Conservation (phyloP, 2,329 filamentous ascomycete species). For the Phialophora expanda region DNA sequence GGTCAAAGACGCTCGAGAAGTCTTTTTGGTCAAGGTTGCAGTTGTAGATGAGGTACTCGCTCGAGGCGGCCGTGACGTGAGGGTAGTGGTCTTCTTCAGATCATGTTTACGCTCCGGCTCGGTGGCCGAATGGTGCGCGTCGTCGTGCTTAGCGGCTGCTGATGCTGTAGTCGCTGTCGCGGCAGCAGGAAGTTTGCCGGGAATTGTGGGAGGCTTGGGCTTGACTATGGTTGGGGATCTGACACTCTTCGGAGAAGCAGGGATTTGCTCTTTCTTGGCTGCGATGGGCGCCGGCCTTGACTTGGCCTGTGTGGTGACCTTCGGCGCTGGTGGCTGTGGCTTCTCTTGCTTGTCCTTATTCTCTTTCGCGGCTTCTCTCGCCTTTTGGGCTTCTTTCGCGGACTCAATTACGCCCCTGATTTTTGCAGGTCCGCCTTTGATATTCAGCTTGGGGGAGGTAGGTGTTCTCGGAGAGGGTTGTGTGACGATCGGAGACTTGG, state of each 20-base stretch:
- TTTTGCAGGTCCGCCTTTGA: constrained; percentile 39
- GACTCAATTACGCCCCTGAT: constrained; percentile 42
- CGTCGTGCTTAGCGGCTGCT: constrained; percentile 45
- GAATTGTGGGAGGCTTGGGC: constrained; percentile 49
- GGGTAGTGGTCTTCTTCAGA: constrained; percentile 38
- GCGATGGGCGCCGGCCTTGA: constrained; percentile 9
- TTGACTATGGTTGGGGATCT: constrained; percentile 40
- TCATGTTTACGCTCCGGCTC: constrained; percentile 33
- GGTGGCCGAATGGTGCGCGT: constrained; percentile 26
- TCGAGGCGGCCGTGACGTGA: constrained; percentile 36
- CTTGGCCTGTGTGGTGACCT: constrained; percentile 21
- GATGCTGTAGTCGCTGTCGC: constrained; percentile 50
- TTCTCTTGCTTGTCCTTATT: constrained; percentile 36
- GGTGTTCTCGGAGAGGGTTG: constrained; percentile 32
- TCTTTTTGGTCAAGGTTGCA: constrained; percentile 40
- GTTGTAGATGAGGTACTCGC: constrained; percentile 35
- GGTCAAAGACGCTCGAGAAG: constrained; percentile 41
- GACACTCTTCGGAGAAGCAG: constrained; percentile 33
- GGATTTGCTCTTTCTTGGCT: constrained; percentile 32
- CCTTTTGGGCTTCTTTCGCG: constrained; percentile 41
- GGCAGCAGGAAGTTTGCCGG: constrained; percentile 49
- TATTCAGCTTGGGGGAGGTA: constrained; percentile 28
- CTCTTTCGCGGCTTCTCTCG: constrained; percentile 32
- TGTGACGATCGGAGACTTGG: constrained; percentile 28
- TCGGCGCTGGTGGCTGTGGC: constrained; percentile 26